These are phyloP conservation scores for Cetraspora pellucida DNA, from an alignment of 192 early-diverging fungal species.

Conservation along the genomic window DNA sequence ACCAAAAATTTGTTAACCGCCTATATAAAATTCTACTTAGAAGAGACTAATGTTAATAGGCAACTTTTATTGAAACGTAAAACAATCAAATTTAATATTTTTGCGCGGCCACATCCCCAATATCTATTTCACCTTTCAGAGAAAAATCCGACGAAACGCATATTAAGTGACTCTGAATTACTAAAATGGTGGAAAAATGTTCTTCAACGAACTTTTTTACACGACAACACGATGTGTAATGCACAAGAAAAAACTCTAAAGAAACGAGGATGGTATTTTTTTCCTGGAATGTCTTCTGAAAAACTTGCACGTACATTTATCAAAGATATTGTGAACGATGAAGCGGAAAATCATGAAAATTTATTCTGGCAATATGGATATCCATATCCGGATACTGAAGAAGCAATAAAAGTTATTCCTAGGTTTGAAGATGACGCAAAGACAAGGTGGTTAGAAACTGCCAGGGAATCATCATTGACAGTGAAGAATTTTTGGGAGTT, in stretches of 20 bases:
- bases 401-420: conserved; percentile 48
- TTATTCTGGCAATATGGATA: conserved; percentile 39
- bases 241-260: not conserved
- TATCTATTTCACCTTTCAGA: conserved; percentile 80
- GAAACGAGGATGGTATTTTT: conserved; percentile 49
- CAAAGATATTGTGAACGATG: not conserved
- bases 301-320: conserved; percentile 40
- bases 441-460: conserved; percentile 48
- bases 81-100: conserved; percentile 54
- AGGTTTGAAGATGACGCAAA: conserved; percentile 60
- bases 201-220: conserved; percentile 29
- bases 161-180: conserved; percentile 63
- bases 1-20: conserved; percentile 16
- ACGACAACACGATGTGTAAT: not conserved
- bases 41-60: not conserved
- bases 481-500: conserved; percentile 68
- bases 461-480: conserved; percentile 42
- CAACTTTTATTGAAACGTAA: not conserved
- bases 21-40: conserved; percentile 18
- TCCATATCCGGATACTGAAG: conserved; percentile 43
- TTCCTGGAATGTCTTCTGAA: conserved; percentile 58
- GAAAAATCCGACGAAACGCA: conserved; percentile 63
- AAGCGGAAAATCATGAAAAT: not conserved
- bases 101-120: conserved; percentile 84
- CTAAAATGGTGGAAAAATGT: conserved; percentile 77